Base-by-base conservation (phyloP, 306 rosid species). In the Oemleria cerasiformis region DNA sequence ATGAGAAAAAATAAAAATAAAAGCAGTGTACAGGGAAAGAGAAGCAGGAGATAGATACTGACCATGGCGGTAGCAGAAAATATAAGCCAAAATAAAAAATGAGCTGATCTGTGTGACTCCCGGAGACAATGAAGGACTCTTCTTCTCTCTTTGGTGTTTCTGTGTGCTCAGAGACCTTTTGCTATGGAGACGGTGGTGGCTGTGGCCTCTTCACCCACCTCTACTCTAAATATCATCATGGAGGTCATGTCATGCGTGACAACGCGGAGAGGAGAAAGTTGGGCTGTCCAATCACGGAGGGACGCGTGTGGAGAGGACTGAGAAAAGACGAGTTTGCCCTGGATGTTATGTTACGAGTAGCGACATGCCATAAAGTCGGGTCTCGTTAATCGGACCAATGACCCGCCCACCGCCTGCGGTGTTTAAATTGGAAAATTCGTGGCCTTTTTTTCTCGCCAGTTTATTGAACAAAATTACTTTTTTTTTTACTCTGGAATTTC, bases 241-340 rank as follows among this genome's bases (percentile, higher is more conserved):
- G 66, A 44, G 61, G 61, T 58, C 76, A 57, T 79, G 83, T 30
- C 74, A 59, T 75, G 80, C 80, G 80, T 70, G 73, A 65, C 77
- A 75, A 79, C 84, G 39, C 38, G 72, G 23, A 21, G 60, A 63
- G 7, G 40, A 14, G 57, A 70, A 59, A 36, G 74, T 65, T 2
- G 3, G 74, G 36, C 77, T 75, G 67, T 75, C 77, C 77, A 75
- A 59, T 65, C n/a, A 16, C 0, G 12, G 7, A 0, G 1, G 25
- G 77, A 75, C 84, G 65, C 84, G 84, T 74, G 43, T 57, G 20
- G 12, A 12, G 0, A 16, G 9, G 2, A 1, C 2, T 8, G 0
- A 0, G 5, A 61, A 59, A 38, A 15, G 25, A 61, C 47, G 3
- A 20, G 4, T 61, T 36, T 10, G 0, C 8, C 66, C 47, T 61